Conservation (phyloP, 2,329 filamentous ascomycete species). For the Nemania abortiva region DNA sequence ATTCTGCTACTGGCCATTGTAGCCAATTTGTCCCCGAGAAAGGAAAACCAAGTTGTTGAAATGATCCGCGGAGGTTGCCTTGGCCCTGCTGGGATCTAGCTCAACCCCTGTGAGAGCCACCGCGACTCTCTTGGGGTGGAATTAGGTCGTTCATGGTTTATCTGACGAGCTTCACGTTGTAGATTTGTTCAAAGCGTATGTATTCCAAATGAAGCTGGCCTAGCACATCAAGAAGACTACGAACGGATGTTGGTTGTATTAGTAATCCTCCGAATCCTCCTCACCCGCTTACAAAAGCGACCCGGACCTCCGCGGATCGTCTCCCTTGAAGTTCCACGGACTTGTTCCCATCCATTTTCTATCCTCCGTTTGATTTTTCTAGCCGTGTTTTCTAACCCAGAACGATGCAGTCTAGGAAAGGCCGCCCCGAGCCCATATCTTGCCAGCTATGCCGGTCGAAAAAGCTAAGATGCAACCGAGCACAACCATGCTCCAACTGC, state of each 20-base stretch:
- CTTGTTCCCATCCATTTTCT: slow-evolving; percentile 15
- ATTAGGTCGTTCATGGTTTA: background rate
- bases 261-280: slow-evolving; percentile 9
- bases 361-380: background rate
- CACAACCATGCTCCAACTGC: slow-evolving; percentile 42
- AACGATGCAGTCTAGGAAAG: slow-evolving; percentile 36
- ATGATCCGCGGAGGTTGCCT: slow-evolving; percentile 9
- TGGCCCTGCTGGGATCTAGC: background rate
- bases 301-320: slow-evolving; percentile 6
- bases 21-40: background rate
- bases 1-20: background rate
- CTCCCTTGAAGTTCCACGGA: slow-evolving; percentile 32
- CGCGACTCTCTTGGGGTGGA: background rate
- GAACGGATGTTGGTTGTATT: background rate
- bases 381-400: background rate
- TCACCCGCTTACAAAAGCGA: slow-evolving; percentile 3
- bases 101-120: background rate
- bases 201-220: background rate
- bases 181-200: background rate
- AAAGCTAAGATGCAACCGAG: slow-evolving; percentile 41
- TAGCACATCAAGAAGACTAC: background rate
- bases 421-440: slow-evolving; percentile 39
- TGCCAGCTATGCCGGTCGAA: slow-evolving; percentile 43
- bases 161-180: background rate
- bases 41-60: background rate